Base-by-base conservation (phyloP, 1,284 basidiomycete genomes). In the Malassezia restricta region DNA sequence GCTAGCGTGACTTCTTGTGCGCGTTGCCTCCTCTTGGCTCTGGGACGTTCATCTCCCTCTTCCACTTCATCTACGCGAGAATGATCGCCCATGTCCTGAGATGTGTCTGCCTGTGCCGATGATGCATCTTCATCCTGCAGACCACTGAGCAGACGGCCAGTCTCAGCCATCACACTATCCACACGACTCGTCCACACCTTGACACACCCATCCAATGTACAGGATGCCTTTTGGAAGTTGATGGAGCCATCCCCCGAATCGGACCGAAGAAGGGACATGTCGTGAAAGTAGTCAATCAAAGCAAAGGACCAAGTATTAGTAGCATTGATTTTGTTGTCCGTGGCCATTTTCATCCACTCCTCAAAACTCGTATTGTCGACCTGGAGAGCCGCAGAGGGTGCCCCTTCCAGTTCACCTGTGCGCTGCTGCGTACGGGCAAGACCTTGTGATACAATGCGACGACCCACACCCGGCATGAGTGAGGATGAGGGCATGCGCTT, bases 281-380 rank as follows among this genome's bases (percentile, higher is more conserved):
- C 92, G 68, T 95, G 89, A 73, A 98, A 99, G 73, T 99, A 99
- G 76, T 99, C 94, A 63, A 99, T 98, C 43, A 99, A 80, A 3
- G 90, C 90, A 68, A 96, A 89, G 65, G 85, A 87, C 94, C 94
- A 99, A 24, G 92, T 92, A 74, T 99, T 99, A 40, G 83, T 83
- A 1, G 88, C 84, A 60, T 92, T 99, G 77, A 99, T 96, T 92
- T 98, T 99, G 75, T 96, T 96, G 74, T 96, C 94, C 6, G 92
- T 96, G 1, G 91, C 91, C 82, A 98, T 85, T 78, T 96, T 98
- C 92, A 99, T 98, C 92, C 94, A 98, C 73, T 98, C 90, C 73
- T 98, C 92, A 46, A 72, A 72, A 54, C 62, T 67, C 48, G 70
- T 71, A 11, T 55, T 66, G 57, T 72, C 68, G 20, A 72, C 69